Evolutionary conservation across 192 early-diverging fungal genomes (phyloP), one percentile per base, ranked within the genome.

Genomic region (Piromyces sp.): DNA sequence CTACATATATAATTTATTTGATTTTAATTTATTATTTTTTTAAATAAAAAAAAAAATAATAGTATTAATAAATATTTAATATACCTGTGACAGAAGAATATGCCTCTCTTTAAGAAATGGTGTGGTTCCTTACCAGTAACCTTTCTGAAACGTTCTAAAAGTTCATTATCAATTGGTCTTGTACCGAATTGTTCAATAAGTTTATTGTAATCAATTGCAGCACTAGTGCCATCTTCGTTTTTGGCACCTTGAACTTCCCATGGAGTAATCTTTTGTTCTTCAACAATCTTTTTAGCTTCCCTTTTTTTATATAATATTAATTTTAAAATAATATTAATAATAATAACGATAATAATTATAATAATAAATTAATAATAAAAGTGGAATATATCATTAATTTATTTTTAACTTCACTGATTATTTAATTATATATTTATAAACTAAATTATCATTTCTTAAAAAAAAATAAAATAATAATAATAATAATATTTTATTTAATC

Each of bases 71-170:
- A 30, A 40, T 31, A 12, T 19, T 26, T 31, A 28, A 81, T 31
- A 36, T 85, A 95, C 94, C 94, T 87, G 86, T 99, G 97, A 79
- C 96, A 98, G 84, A 97, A 99, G 87, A 99, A 96, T 29, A 96
- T 85, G 29, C 95, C 95, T 80, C 97, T 90, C 78, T 96, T 89
- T 81, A 99, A 88, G 79, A 95, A 92, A 81, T 90, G 85, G 84
- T 99, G 97, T 33, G 94, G 91, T 83, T 87, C 87, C 36, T 88
- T 89, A 15, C 96, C 96, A 30, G 96, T 99, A 81, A 96, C 87
- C 33, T 85, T 89, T 83, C 95, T 94, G 82, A 99, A 89, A 30
- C 97, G 93, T 84, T 91, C 86, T 26, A 98, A 85, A 79, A 96
- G 83, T 78, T 86, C 93, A 28, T 87, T 85, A 81, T 95, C 93